A percentile compares a stretch with the other conserved stretches of the same genome.
These are phyloP conservation scores for Diaporthe batatas DNA, from an alignment of 2,329 filamentous ascomycete species.

Conservation along the genomic window DNA sequence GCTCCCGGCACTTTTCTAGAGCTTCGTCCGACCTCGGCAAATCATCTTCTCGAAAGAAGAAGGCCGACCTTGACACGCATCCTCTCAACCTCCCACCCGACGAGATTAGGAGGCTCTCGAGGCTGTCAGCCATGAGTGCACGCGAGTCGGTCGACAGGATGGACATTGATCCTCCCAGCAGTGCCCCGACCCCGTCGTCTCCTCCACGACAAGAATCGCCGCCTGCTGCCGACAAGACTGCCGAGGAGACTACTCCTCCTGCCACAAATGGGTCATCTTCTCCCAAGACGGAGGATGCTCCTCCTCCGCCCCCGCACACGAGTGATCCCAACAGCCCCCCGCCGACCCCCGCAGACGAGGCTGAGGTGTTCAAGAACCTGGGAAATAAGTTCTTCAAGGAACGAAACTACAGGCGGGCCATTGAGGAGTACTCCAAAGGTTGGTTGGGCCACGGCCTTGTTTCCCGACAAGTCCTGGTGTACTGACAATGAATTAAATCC, in stretches of 20 bases:
- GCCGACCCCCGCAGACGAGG: constrained; percentile 75
- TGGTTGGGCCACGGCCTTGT: constrained; percentile 35
- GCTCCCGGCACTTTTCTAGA: constrained; percentile 60
- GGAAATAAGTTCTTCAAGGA: constrained; percentile 99
- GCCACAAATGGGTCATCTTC: constrained; percentile 62
- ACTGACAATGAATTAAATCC: constrained; percentile 34
- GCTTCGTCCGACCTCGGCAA: constrained; percentile 63
- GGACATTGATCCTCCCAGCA: constrained; percentile 77
- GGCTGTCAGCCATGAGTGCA: constrained; percentile 73
- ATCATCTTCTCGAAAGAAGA: constrained; percentile 63
- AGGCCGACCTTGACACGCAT: constrained; percentile 79
- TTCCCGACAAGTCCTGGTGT: constrained; percentile 34
- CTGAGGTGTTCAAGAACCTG: constrained; percentile 90
- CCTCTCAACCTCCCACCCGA: constrained; percentile 92
- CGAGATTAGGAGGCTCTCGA: constrained; percentile 82
- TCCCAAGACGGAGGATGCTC: constrained; percentile 64
- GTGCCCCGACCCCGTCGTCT: constrained; percentile 64
- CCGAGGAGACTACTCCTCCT: constrained; percentile 65
- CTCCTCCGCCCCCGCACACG: constrained; percentile 79
- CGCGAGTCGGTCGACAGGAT: constrained; percentile 69
- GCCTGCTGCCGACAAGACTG: constrained; percentile 53
- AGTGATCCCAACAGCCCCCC: constrained; percentile 72
- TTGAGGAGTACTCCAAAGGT: constrained; percentile 97
- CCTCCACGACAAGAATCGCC: constrained; percentile 61
- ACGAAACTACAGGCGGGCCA: constrained; percentile 87